Base-by-base conservation (phyloP, 768 basidiomycete genomes). In the Leccinum sublutescens region DNA sequence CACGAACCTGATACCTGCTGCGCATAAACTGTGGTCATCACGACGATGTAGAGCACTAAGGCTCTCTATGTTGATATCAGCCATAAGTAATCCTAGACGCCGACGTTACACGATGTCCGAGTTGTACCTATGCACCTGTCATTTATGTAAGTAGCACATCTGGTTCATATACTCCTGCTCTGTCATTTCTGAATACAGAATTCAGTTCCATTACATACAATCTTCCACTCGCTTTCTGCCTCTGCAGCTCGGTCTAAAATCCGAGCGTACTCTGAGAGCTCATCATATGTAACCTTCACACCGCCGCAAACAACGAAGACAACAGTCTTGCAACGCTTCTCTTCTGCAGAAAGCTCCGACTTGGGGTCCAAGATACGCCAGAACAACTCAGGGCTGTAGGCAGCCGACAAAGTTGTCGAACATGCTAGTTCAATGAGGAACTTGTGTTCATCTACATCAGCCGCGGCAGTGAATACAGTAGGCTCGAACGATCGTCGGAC, bases 351-450 rank as follows among this genome's bases (percentile, higher is more conserved):
- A 45, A 72, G 60, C n/a, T 60, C 50, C 19, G 63, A 67, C 34
- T 31, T 45, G 23, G 70, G 64, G 51, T 70, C 68, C 52, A 70
- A 34, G 52, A 73, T 56, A 48, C 70, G 78, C 58, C 82, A 71
- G 66, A 92, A 84, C 27, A 91, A 72, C 5, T 74, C 70, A 2
- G 72, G 77, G 33, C 80, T 80, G 67, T 91, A 92, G 2, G 84
- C 89, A 2, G 88, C 81, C 2, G 81, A 78, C 8, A 93, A 77
- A 3, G 89, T 84, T 8, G 87, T 84, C 5, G 88, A 79, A 62
- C 89, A 91, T 2, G 91, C 86, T 23, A 92, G 77, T 64, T 93
- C 89, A 10, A 88, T 83, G 25, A 91, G 76, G 57, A 85, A 75
- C 70, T 89, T 89, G 67, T 92, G 89, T 59, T 90, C 88, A 61